Evolutionary conservation across 176 grass and related monocot genomes (phyloP).

Genomic region (Rhynchospora tenuis): DNA sequence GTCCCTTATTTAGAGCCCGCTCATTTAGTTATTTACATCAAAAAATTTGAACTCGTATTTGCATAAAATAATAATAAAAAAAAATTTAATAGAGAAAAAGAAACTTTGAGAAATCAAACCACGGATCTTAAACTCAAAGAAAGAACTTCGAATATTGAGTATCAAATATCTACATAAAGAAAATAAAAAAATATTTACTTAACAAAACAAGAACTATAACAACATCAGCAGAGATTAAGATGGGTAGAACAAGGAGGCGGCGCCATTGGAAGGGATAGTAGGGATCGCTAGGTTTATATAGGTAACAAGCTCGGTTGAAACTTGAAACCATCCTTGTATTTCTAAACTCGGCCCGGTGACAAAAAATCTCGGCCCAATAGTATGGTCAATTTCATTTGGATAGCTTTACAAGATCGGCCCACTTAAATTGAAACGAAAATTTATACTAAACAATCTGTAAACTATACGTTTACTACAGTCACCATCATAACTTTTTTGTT

Average conservation of each 20-base stretch:
- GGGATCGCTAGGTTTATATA: background rate
- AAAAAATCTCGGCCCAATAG: too few relatives aligned
- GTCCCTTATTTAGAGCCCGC: slow-evolving; percentile 25
- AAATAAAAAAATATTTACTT: background rate
- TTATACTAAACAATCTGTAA: too few relatives aligned
- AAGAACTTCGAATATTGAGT: too few relatives aligned
- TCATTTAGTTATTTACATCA: background rate
- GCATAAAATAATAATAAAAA: background rate
- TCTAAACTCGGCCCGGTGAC: background rate
- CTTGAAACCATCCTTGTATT: background rate
- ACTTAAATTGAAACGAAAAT: too few relatives aligned
- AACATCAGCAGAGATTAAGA: too few relatives aligned
- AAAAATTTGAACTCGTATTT: background rate
- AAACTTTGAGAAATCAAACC: too few relatives aligned
- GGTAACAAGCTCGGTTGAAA: background rate
- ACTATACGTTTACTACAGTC: too few relatives aligned
- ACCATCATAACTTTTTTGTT: too few relatives aligned
- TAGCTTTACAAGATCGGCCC: too few relatives aligned
- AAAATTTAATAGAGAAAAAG: background rate
- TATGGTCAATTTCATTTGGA: too few relatives aligned
- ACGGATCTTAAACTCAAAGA: too few relatives aligned
- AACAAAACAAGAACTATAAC: background rate
- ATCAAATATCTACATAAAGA: background rate
- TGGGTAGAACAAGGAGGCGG: background rate
- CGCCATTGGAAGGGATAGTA: background rate